Base-by-base conservation (phyloP, 1,284 basidiomycete genomes). In the Tilletia walkeri region DNA sequence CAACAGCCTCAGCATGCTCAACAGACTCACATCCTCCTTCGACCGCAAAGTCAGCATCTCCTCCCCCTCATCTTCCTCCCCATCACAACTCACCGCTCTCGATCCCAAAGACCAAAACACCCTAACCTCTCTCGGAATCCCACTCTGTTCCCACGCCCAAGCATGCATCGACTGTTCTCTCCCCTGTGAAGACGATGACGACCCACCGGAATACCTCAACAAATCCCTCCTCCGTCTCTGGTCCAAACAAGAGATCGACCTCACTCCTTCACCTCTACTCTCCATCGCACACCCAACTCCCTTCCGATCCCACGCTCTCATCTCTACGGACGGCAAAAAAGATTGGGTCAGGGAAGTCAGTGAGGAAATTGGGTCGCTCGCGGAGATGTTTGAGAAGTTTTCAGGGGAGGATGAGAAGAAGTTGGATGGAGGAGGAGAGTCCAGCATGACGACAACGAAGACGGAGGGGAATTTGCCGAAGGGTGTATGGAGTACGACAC, bases 291-390 rank as follows among this genome's bases (percentile, higher is more conserved):
- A 34, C 24, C 54, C 53, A 2, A 41, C 20, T 9, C 70, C 70
- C 20, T 72, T 69, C 20, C 49, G 41, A 24, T 34, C 68, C 10
- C 70, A 72, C 18, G 67, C 39, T 12, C 4, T 72, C 34, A 54
- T 72, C 38, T 49, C 39, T n/a, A 69, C 70, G 3, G 20, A 56
- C n/a, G 70, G 70, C 49, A 67, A 66, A 39, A 39, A 30, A 3
- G 70, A 72, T 54, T 72, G 70, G 70, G 39, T 45, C 14, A 6
- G 41, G 4, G 67, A 72, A 10, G 45, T 72, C 12, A 54, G 68
- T n/a, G 34, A 47, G 20, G 53, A 49, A 1, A 39, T 41, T 16
- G 70, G 70, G 4, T 66, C 48, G 10, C 63, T 72, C n/a, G 70
- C 70, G n/a, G 20, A 68, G 67, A 18, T 34, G 65, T 65, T 63